phyloP scores from a whole-genome alignment of 2,329 filamentous ascomycete species.

The Arthrinium phaeospermum region DNA sequence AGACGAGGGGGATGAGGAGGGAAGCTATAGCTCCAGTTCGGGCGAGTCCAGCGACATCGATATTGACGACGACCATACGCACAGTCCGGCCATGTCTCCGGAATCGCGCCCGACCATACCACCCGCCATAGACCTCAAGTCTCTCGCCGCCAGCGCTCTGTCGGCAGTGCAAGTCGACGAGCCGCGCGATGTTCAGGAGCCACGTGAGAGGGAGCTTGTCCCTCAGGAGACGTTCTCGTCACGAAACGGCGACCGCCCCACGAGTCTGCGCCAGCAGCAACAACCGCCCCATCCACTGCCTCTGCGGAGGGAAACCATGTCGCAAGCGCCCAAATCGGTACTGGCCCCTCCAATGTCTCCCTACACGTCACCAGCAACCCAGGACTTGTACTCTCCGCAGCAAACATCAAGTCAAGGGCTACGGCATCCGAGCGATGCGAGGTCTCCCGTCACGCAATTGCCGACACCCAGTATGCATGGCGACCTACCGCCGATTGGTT shows the following conservation, averaged over 20 bases:
- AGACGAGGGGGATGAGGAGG: constrained; percentile 21
- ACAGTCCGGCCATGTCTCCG: constrained; percentile 40
- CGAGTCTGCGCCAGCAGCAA: constrained; percentile 11
- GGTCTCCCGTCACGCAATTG: constrained; percentile 42
- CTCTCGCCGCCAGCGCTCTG: constrained; percentile 21
- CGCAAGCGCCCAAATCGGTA: constrained; percentile 28
- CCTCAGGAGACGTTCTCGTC: constrained; percentile 6
- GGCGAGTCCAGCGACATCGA: constrained; percentile 16
- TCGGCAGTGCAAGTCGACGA: constrained; percentile 1
- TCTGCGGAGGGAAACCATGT: constrained; percentile 3
- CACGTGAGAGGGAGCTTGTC: background rate
- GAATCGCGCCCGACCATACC: constrained; percentile 27
- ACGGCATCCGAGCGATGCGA: constrained; percentile 38
- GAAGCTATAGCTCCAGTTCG: constrained; percentile 21
- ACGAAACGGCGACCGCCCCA: background rate
- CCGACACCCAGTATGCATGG: constrained; percentile 35
- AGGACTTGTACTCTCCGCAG: constrained; percentile 35
- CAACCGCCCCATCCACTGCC: constrained; percentile 10
- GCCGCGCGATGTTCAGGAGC: background rate
- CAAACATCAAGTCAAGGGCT: constrained; percentile 34
- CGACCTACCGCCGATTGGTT: constrained; percentile 42
- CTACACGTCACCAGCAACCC: constrained; percentile 32
- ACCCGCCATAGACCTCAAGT: constrained; percentile 21
- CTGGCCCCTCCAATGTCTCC: constrained; percentile 39
- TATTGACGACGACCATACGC: constrained; percentile 23